Base-by-base conservation (phyloP, 768 basidiomycete species). In the Megacollybia marginata region DNA sequence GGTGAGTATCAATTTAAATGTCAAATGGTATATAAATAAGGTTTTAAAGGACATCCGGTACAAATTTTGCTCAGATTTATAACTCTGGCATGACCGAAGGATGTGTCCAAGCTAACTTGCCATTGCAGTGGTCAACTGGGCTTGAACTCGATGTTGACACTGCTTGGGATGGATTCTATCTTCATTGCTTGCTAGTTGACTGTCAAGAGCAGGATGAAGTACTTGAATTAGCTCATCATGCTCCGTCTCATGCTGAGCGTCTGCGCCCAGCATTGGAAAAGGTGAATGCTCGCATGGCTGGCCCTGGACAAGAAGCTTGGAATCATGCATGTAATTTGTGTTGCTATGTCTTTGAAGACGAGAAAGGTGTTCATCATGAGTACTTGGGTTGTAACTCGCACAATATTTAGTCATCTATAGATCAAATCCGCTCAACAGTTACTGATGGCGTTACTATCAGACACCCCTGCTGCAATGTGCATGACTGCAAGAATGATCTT, bases 311-410 rank as follows among this genome's bases (percentile, higher is more conserved):
- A n/a, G n/a, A n/a, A n/a, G n/a, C n/a, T n/a, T n/a, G 16, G 10
- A 58, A 51, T 40, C 66, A 68, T 54, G 56, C 56, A 1, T 69
- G 66, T 51, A 48, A 63, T 23, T 38, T 53, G 0, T 67, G 65
- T 51, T 60, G 57, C 40, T 53, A 49, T 31, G 42, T 59, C 11
- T 42, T 10, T 10, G 35, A 56, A 33, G 47, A 56, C 13, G 12
- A 34, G 8, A 52, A 56, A 4, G 55, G 57, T 13, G 42, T 33
- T n/a, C 42, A 44, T 13, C 42, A 51, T 57, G 31, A 19, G 53
- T 47, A 13, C 33, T 46, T n/a, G n/a, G n/a, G n/a, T 34, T 38
- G 9, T 40, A 33, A 28, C 54, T 13, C 47, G 59, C 8, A 53
- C 53, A 1, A 60, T 67, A 10, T 61, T 57, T 13, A 66, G 68